Conservation (phyloP, 2,329 filamentous ascomycete species). For the Emmonsia crescens region DNA sequence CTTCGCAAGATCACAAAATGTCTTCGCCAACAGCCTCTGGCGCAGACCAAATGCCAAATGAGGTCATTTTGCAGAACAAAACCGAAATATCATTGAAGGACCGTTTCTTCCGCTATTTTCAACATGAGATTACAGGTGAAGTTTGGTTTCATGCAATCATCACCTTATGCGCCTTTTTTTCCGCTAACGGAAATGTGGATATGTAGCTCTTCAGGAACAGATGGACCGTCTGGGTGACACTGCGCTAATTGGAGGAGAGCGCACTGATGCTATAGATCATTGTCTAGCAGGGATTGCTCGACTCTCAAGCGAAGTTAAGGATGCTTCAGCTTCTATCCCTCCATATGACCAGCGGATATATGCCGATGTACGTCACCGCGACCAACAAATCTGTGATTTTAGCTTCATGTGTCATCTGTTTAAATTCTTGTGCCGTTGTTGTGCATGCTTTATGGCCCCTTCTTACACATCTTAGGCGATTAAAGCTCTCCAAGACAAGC, state of each 20-base stretch:
- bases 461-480: conserved; percentile 47
- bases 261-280: conserved; percentile 68
- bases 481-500: conserved; percentile 67
- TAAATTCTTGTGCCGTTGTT: neutral
- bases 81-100: conserved; percentile 50
- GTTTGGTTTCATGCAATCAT: neutral
- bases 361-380: conserved; percentile 48
- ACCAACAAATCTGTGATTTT: conserved; percentile 13
- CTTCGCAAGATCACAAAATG: neutral
- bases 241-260: conserved; percentile 58
- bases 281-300: conserved; percentile 68
- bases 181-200: neutral
- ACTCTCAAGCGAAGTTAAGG: conserved; percentile 73
- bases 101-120: conserved; percentile 76
- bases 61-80: conserved; percentile 21
- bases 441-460: neutral
- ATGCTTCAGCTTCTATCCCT: conserved; percentile 70
- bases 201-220: conserved; percentile 60
- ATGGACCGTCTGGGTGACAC: conserved; percentile 58
- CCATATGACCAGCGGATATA: conserved; percentile 86
- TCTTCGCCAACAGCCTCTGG: neutral
- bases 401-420: neutral
- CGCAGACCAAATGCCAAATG: conserved; percentile 10
- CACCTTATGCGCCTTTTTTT: neutral
- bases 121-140: conserved; percentile 60